Percentiles rank a stretch among this genome's conserved stretches.
Evolutionary conservation across 129 eudicot species (phyloP).

Genomic region (Flaveria brownii): DNA sequence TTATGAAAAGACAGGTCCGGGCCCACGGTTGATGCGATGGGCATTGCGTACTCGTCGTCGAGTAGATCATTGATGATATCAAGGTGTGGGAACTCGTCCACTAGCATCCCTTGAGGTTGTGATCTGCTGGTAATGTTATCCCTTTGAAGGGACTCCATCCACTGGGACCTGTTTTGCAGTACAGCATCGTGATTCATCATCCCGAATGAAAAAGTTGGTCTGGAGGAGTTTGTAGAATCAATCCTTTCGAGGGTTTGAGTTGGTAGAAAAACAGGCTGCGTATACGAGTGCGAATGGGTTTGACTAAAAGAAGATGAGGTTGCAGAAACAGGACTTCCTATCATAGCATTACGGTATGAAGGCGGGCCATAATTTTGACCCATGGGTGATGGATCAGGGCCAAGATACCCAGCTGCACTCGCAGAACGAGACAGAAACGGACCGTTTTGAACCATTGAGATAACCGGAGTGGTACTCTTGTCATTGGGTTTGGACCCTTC

Average conservation of each 20-base stretch:
- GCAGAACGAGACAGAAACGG: slow-evolving; percentile 67
- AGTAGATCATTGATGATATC: slow-evolving; percentile 94
- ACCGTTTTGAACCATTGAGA: slow-evolving; percentile 60
- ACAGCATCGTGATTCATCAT: slow-evolving; percentile 51
- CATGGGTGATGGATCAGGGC: slow-evolving; percentile 63
- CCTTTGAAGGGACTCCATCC: slow-evolving; percentile 56
- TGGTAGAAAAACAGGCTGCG: slow-evolving; percentile 55
- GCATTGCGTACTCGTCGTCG: slow-evolving; percentile 68
- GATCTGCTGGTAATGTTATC: slow-evolving; percentile 37
- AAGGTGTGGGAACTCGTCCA: slow-evolving; percentile 92
- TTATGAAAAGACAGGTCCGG: slow-evolving; percentile 37
- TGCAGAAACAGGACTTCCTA: slow-evolving; percentile 56
- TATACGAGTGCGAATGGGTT: slow-evolving; percentile 50
- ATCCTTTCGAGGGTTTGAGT: slow-evolving; percentile 57
- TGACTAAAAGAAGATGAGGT: slow-evolving; percentile 52
- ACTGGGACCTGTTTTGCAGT: slow-evolving; percentile 46
- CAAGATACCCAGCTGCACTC: slow-evolving; percentile 87
- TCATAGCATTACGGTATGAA: slow-evolving; percentile 82
- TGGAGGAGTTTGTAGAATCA: slow-evolving; percentile 35
- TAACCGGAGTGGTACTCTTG: slow-evolving; percentile 42
- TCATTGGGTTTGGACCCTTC: slow-evolving; percentile 52
- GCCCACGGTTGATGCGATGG: slow-evolving; percentile 29
- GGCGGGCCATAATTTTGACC: slow-evolving; percentile 54
- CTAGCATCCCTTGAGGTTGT: slow-evolving; percentile 46
- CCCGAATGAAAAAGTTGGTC: slow-evolving; percentile 60